These are phyloP conservation scores for Colletotrichum tofieldiae DNA, from an alignment of 2,329 filamentous ascomycete species.

Conservation along the genomic window DNA sequence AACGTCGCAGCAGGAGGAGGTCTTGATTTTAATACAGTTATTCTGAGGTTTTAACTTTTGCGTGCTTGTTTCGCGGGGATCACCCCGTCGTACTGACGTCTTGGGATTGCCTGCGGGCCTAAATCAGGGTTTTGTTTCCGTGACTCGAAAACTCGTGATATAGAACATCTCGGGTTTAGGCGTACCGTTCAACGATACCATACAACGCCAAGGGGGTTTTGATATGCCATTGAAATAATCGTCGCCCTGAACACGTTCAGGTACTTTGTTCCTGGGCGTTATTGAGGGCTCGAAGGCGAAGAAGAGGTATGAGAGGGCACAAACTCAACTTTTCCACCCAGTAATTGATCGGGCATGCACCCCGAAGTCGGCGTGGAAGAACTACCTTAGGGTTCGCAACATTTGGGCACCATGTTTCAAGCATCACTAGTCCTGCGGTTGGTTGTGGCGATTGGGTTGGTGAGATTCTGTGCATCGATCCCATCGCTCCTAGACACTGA, in stretches of 20 bases:
- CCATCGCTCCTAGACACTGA: neutral
- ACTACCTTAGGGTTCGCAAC: neutral
- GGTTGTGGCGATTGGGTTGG: neutral
- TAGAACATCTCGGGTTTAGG: too few species aligned
- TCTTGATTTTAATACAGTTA: neutral
- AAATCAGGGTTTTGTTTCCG: neutral
- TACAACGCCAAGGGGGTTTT: neutral
- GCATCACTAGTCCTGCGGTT: neutral
- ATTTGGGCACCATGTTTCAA: neutral
- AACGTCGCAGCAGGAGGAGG: neutral
- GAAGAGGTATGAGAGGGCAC: neutral
- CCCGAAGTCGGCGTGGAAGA: neutral
- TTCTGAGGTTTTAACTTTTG: neutral
- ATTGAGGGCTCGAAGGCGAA: neutral
- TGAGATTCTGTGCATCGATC: too few species aligned
- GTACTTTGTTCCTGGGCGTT: neutral
- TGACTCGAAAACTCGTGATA: neutral
- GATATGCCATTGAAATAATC: neutral
- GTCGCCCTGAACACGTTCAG: neutral
- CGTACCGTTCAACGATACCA: neutral
- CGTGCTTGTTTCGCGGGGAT: neutral
- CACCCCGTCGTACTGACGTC: neutral
- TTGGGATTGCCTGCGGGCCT: neutral
- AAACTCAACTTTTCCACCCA: neutral
- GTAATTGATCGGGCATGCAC: neutral